These are phyloP conservation scores for Amylocarpus encephaloides DNA, from an alignment of 2,329 filamentous ascomycete species.

Conservation along the genomic window DNA sequence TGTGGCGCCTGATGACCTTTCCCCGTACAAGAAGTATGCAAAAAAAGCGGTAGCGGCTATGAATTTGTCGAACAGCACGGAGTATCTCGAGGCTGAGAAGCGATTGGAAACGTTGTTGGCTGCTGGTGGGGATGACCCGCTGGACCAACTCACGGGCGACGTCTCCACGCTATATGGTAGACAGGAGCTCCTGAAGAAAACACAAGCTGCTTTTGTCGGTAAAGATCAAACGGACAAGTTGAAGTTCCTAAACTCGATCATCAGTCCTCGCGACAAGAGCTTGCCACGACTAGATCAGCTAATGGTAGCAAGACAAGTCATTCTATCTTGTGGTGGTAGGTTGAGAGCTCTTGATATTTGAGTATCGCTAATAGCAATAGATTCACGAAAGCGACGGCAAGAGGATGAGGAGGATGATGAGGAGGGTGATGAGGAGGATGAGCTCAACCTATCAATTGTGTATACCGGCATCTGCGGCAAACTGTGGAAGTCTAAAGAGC, in stretches of 20 bases:
- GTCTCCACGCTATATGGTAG: conserved; percentile 20
- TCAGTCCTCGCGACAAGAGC: conserved; percentile 11
- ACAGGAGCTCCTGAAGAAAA: conserved; percentile 16
- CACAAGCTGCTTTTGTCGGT: conserved; percentile 6
- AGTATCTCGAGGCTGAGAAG: conserved; percentile 11
- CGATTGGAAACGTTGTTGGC: conserved; percentile 21
- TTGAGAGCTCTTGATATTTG: not conserved
- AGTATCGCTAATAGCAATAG: conserved; percentile 11
- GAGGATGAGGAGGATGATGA: conserved; percentile 11
- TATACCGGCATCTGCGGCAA: conserved; percentile 24
- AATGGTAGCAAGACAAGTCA: conserved; percentile 5
- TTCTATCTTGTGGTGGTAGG: no score
- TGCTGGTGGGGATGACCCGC: conserved; percentile 8
- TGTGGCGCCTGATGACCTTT: conserved; percentile 14
- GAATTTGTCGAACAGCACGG: conserved; percentile 2
- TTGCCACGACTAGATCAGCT: conserved; percentile 22
- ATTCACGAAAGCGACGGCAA: conserved; percentile 13
- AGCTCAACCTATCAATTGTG: conserved; percentile 21
- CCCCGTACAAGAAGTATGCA: conserved; percentile 10
- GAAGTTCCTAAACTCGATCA: conserved; percentile 17
- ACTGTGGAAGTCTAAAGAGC: conserved; percentile 18
- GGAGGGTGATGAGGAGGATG: conserved; percentile 7
- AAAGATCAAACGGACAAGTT: conserved; percentile 22
- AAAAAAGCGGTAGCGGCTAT: conserved; percentile 8
- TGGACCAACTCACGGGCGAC: conserved; percentile 7